Evolutionary conservation across 306 rosid genomes (phyloP), one percentile per base, ranked within the genome.

Genomic region (Rubus idaeus): DNA sequence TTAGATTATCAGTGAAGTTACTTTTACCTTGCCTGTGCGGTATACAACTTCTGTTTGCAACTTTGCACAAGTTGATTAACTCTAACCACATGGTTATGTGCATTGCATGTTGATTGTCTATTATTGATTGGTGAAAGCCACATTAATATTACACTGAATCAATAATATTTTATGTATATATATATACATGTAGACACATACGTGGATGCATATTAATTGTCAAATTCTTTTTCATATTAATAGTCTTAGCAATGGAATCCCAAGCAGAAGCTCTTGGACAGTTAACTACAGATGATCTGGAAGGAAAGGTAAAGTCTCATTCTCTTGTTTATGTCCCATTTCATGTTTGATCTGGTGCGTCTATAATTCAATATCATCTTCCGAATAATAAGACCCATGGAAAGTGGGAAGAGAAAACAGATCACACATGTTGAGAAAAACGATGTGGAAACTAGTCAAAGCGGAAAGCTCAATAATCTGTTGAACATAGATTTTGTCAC

Each of bases 191-290:
- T 7, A 3, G 55, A 45, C 8, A 23, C n/a, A 3, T 11, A 13
- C 2, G 3, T 23, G 11, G 40, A 30, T 35, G 68, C n/a, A 13
- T 60, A 64, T n/a, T 52, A 52, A 62, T 20, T 49, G 66, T 81
- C 61, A 73, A 26, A 77, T 83, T 82, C 4, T 14, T 58, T 75
- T 76, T 73, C 26, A 64, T 86, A 56, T 71, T 83, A 63, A 57
- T 78, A 94, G 98, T 92, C 79, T 7, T 94, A 89, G 84, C 97
- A 40, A 94, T 94, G 98, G 98, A 94, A 84, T 94, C 98, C 65
- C 91, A 91, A 82, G 97, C 96, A 50, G 97, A 94, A 86, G 98
- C 98, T 86, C 88, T 94, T 73, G 97, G 97, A 62, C 98, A 92
- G 80, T 78, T 94, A 87, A 92, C 98, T 42, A 79, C 68, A 70